Evolutionary conservation across 805 yeast species (phyloP).

Genomic region (Yamadazyma insecticola): DNA sequence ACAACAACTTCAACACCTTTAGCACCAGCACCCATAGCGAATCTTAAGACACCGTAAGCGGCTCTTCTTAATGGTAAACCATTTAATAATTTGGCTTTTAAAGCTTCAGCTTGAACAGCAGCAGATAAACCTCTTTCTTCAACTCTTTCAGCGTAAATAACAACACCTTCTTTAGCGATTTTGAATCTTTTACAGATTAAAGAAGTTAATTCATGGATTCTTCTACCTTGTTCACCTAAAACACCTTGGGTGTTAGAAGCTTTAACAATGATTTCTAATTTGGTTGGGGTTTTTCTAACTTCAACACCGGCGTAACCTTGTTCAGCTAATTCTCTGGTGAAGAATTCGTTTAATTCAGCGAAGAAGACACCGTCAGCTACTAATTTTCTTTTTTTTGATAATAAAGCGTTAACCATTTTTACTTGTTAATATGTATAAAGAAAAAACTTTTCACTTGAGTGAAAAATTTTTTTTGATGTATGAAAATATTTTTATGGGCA

Average conservation of each 20-base stretch:
- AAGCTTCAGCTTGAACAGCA: conserved; percentile 99
- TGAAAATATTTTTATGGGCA: conserved; percentile 6
- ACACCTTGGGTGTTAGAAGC: conserved; percentile 99
- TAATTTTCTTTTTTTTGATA: conserved; percentile 96
- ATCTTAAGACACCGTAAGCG: conserved; percentile 99
- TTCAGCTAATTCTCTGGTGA: conserved; percentile 99
- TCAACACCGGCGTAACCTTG: conserved; percentile 99
- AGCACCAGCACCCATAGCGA: conserved; percentile 99
- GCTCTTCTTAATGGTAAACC: conserved; percentile 99
- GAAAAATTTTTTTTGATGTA: conserved; percentile 2
- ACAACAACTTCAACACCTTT: conserved; percentile 99
- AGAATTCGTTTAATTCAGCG: conserved; percentile 99
- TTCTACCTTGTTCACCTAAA: conserved; percentile 99
- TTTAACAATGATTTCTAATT: conserved; percentile 97
- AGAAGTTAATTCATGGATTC: conserved; percentile 97
- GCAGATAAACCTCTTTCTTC: conserved; percentile 99
- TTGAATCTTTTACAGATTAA: conserved; percentile 98
- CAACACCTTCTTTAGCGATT: conserved; percentile 88
- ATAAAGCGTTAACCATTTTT: conserved; percentile 44
- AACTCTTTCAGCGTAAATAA: conserved; percentile 97
- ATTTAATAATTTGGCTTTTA: conserved; percentile 94
- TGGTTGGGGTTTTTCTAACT: conserved; percentile 97
- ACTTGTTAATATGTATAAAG: conserved; percentile 4
- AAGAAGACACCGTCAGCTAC: conserved; percentile 99
- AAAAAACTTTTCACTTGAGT: conserved; percentile 5